Evolutionary conservation across 2,329 filamentous ascomycete genomes (phyloP).

Genomic region (Talaromyces funiculosus): DNA sequence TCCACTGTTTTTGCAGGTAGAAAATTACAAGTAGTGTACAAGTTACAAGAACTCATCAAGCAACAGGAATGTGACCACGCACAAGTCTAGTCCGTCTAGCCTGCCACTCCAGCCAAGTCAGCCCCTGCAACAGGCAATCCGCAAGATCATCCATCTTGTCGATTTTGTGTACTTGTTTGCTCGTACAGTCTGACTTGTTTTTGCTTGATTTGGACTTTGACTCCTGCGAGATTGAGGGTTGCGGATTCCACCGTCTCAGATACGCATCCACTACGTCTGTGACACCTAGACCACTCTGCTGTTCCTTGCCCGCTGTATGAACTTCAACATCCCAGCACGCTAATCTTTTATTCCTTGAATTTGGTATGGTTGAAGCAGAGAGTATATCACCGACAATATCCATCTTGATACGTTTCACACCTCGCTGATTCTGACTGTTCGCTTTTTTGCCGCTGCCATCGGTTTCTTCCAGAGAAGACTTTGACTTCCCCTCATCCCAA

Average conservation of each 20-base stretch:
- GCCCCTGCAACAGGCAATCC: constrained; percentile 70
- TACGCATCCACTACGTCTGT: constrained; percentile 1
- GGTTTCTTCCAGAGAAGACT: not conserved
- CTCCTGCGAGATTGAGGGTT: too few relatives aligned
- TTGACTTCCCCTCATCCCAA: constrained; percentile 34
- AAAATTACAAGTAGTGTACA: not conserved
- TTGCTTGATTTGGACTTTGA: not conserved
- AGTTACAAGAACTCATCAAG: not conserved
- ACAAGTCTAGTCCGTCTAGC: constrained; percentile 22
- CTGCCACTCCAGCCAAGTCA: constrained; percentile 74
- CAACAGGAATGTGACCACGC: not conserved
- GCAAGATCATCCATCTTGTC: constrained; percentile 76
- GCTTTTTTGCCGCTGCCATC: constrained; percentile 10
- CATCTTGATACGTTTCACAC: constrained; percentile 54
- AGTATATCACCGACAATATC: constrained; percentile 45
- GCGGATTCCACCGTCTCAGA: constrained; percentile 7
- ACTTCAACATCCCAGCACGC: not conserved
- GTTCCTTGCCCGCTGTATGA: not conserved
- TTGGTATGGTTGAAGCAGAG: not conserved
- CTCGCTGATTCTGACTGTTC: constrained; percentile 16
- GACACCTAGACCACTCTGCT: not conserved
- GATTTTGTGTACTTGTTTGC: constrained; percentile 12
- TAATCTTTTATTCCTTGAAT: not conserved
- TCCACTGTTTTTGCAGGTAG: not conserved
- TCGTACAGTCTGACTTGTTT: not conserved